Percentiles rank a stretch among this genome's conserved stretches.
Evolutionary conservation across 306 rosid species (phyloP).

Genomic region (Bauhinia variegata): DNA sequence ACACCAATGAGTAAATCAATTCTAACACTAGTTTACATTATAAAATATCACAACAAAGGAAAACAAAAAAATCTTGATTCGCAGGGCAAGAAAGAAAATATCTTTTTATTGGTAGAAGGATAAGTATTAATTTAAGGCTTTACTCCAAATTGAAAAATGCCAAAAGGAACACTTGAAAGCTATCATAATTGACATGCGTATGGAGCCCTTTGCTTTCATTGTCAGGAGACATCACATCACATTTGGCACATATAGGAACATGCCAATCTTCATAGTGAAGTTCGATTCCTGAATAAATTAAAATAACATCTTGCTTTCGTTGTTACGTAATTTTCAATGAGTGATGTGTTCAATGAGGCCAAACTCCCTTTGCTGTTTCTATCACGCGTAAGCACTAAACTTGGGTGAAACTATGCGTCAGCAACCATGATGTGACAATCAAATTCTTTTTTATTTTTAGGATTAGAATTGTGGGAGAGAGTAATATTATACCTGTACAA

Average conservation of each 20-base stretch:
- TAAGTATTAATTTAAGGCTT: not conserved
- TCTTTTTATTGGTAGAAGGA: not conserved
- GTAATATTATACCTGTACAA: slow-evolving; percentile 60
- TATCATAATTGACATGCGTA: slow-evolving; percentile 18
- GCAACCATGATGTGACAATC: slow-evolving; percentile 28
- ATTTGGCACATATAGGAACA: slow-evolving; percentile 16
- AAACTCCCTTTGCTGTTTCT: slow-evolving; percentile 33
- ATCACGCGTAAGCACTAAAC: slow-evolving; percentile 15
- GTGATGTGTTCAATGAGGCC: slow-evolving; percentile 4
- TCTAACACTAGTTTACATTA: too few relatives aligned
- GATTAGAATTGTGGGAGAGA: not conserved
- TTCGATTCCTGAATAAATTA: not conserved
- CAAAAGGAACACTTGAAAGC: slow-evolving; percentile 13
- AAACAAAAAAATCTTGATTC: not conserved
- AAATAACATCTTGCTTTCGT: slow-evolving; percentile 19
- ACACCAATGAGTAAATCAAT: too few relatives aligned
- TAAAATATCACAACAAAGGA: too few relatives aligned
- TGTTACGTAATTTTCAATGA: not conserved
- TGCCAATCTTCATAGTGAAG: slow-evolving; percentile 13
- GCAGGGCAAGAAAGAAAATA: not conserved
- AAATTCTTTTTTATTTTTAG: not conserved
- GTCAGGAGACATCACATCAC: slow-evolving; percentile 30
- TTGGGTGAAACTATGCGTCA: slow-evolving; percentile 37
- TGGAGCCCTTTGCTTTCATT: slow-evolving; percentile 34
- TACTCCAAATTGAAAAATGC: slow-evolving; percentile 1